These are phyloP conservation scores for Prunus campanulata DNA, from an alignment of 306 rosid genomes.

Conservation along the genomic window DNA sequence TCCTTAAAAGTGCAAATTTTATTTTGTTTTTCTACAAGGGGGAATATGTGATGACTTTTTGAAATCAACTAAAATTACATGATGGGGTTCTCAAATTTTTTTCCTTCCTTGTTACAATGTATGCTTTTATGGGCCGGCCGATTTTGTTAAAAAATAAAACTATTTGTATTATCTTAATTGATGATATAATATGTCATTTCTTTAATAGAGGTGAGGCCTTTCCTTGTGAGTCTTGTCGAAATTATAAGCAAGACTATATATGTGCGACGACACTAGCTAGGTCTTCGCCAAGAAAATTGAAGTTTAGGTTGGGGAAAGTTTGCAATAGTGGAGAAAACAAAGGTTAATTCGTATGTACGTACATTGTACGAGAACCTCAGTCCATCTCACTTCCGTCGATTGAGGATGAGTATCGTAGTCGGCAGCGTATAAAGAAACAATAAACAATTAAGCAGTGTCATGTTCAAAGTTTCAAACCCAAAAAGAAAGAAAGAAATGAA, in stretches of 20 bases:
- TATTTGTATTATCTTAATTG: no score
- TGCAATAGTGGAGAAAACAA: slow-evolving; percentile 11
- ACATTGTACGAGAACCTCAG: background rate
- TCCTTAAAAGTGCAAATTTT: no score
- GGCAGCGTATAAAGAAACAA: slow-evolving; percentile 50
- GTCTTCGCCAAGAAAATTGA: background rate
- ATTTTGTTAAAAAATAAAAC: no score
- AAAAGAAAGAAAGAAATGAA: background rate
- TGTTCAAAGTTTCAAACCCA: background rate
- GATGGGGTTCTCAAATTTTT: no score
- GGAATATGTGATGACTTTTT: no score
- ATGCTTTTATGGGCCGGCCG: no score
- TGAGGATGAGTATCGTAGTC: slow-evolving; percentile 38
- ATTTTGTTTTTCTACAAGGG: rapidly evolving
- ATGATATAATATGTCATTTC: no score
- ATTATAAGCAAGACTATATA: no score
- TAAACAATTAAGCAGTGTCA: background rate
- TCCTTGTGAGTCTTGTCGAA: no score
- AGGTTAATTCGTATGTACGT: background rate
- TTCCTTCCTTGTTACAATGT: no score
- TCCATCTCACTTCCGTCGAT: background rate
- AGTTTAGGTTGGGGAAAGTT: background rate
- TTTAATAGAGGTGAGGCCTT: no score
- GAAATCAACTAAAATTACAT: no score
- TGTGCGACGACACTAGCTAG: background rate